Conservation (phyloP, 2,329 filamentous ascomycete species). For the Venturia effusa region DNA sequence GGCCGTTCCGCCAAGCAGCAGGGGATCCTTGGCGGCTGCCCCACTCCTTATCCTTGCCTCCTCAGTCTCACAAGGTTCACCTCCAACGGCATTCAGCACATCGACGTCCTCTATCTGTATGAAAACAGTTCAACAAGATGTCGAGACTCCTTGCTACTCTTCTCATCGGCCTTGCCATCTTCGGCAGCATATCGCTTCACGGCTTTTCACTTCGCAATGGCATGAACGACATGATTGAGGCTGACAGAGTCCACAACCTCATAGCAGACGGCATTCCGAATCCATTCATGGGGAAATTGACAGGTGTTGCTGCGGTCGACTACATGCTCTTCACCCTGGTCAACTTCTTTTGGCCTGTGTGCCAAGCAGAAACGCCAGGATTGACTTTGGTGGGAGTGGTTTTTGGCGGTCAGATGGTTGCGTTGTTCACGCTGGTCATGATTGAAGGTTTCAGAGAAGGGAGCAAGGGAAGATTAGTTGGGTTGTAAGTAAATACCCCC, state of each 20-base stretch:
- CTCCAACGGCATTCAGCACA: not conserved
- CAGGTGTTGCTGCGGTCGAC: not conserved
- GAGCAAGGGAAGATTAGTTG: constrained; percentile 2
- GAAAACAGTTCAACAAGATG: not conserved
- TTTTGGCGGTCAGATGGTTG: not conserved
- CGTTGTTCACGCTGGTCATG: not conserved
- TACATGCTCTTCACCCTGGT: constrained; percentile 1
- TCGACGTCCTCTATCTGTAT: not conserved
- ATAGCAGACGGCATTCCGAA: not conserved
- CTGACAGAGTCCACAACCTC: not conserved
- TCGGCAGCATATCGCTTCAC: not conserved
- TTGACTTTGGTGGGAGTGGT: not conserved
- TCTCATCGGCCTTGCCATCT: not conserved
- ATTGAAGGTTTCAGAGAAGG: constrained; percentile 6
- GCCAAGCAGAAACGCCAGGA: not conserved
- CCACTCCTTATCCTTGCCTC: too few species aligned
- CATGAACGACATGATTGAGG: constrained; percentile 2
- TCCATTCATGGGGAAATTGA: not conserved
- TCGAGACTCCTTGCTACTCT: not conserved
- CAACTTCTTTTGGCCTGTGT: constrained; percentile 8
- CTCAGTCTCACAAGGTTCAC: not conserved
- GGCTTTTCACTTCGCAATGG: constrained; percentile 7
- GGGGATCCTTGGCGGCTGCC: too few species aligned
- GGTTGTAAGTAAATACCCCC: constrained; percentile 7
- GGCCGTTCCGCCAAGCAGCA: too few species aligned